Base-by-base conservation (phyloP, 495 filamentous ascomycete species). In the Hypomontagnella monticulosa region DNA sequence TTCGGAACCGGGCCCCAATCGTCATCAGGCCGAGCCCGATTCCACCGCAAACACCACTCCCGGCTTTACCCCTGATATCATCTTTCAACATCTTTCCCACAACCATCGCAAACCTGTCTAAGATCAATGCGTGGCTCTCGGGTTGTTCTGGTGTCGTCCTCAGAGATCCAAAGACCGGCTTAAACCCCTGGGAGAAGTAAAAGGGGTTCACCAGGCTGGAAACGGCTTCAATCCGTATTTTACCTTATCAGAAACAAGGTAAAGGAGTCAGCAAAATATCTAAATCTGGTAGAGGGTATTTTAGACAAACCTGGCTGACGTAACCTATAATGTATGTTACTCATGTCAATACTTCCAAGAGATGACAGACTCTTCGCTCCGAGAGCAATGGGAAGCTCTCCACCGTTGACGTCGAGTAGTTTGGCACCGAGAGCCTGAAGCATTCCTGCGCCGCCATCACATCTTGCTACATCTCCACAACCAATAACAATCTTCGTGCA, bases 401-500 rank as follows among this genome's bases (percentile, higher is more conserved):
- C 2, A 12, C 52, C 38, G 12, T 44, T 10, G 3, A 5, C 14
- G 12, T 44, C 52, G n/a, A 55, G 15, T 6, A 55, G n/a, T 8
- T 11, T 55, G 18, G 27, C 52, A 0, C 52, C 52, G 14, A 55
- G 40, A 33, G 38, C 52, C 10, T 19, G 23, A 44, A 55, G 52
- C 38, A 55, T 55, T 44, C 52, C 38, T 9, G 40, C 40, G 6
- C 52, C 52, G 2, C 40, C 52, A 44, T 55, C 52, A n/a, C 27
- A 10, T 7, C n/a, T 40, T 12, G 2, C 11, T 0, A 15, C 19
- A 5, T 41, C 14, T 4, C 16, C 40, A 14, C 37, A 34, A 6
- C 1, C 2, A 18, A 55, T 2, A 7, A 55, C 23, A 12, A 55
- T 43, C 20, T 44, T 43, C n/a, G 20, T 55, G 18, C 27, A 55